Evolutionary conservation across 2,329 filamentous ascomycete species (phyloP), one percentile per base, ranked within the genome.

Genomic region (Fusarium devonianum): DNA sequence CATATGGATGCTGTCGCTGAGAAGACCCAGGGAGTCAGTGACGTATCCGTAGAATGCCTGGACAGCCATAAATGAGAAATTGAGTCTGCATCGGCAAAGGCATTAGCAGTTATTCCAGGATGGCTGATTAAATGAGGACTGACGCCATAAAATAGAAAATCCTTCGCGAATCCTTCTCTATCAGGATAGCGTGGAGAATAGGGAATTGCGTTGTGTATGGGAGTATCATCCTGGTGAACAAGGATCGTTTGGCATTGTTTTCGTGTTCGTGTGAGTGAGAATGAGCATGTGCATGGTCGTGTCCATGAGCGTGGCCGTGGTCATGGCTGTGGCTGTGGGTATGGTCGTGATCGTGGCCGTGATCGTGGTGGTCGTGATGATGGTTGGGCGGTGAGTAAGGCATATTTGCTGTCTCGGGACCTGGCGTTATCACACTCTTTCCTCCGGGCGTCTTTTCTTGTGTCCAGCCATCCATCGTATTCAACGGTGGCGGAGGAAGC

Each of bases 1-100:
- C 94, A 99, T 99, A 74, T 99, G 94, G 56, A 99, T 94, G 66
- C 92, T 97, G 72, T 99, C 94, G 61, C 92, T 96, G 13, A 99
- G 83, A n/a, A 99, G 80, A 3, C 94, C 94, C 5, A 99, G 77
- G 0, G 94, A 99, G 61, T 96, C 92, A 4, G 92, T 97, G 9
- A 94, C 75, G 64, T 94, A 95, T 37, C 94, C 94, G 67, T 99
- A 99, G 54, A 93, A 91, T 29, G 92, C 89, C 67, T 99, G 94
- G 1, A 99, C 85, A 23, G 89, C 76, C 94, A 99, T 99, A 71
- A 99, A 99, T 6, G 79, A 81, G 63, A 99, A 92, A 69, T 99
- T 99, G 45, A 99, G 82, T 54, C 91, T 96, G 67, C 7, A 41
- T 11, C 14, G 26, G 4, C 22, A 30, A 34, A 4, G 16, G 12